These are phyloP conservation scores for Candida vaughaniae DNA, from an alignment of 805 yeast genomes.

Conservation along the genomic window DNA sequence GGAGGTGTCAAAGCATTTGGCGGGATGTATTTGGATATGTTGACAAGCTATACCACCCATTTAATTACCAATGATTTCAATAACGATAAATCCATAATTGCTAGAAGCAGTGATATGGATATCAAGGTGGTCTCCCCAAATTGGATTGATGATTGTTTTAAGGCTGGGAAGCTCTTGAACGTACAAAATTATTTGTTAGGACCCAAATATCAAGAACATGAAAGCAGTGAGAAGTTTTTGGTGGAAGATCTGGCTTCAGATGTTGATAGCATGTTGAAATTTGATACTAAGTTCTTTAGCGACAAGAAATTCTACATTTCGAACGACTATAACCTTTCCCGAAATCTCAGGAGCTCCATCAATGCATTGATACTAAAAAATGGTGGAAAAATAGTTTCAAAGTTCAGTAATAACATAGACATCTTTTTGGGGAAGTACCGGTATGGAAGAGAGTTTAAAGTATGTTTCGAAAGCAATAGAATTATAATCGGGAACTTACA, in stretches of 20 bases:
- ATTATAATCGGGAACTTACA: conserved; percentile 60
- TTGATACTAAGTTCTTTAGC: conserved; percentile 29
- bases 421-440: conserved; percentile 63
- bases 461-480: conserved; percentile 41
- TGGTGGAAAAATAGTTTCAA: conserved; percentile 51
- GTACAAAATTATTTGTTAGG: conserved; percentile 48
- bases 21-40: conserved; percentile 62
- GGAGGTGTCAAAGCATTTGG: conserved; percentile 74
- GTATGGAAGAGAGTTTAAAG: conserved; percentile 52
- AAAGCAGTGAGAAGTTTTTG: neutral
- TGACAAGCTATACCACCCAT: conserved; percentile 78
- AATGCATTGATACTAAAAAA: conserved; percentile 43
- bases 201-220: conserved; percentile 19
- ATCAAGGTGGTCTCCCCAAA: conserved; percentile 69
- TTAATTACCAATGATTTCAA: conserved; percentile 55
- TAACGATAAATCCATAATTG: conserved; percentile 59
- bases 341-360: conserved; percentile 39
- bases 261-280: conserved; percentile 6
- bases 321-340: conserved; percentile 55
- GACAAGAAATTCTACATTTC: conserved; percentile 51
- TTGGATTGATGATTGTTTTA: conserved; percentile 77
- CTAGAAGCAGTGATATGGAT: conserved; percentile 39
- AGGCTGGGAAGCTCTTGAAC: conserved; percentile 46
- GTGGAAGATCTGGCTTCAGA: neutral
- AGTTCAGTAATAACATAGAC: conserved; percentile 23